Conservation (phyloP, 352 stramenopile species). For the Elongisporangium anandrum region DNA sequence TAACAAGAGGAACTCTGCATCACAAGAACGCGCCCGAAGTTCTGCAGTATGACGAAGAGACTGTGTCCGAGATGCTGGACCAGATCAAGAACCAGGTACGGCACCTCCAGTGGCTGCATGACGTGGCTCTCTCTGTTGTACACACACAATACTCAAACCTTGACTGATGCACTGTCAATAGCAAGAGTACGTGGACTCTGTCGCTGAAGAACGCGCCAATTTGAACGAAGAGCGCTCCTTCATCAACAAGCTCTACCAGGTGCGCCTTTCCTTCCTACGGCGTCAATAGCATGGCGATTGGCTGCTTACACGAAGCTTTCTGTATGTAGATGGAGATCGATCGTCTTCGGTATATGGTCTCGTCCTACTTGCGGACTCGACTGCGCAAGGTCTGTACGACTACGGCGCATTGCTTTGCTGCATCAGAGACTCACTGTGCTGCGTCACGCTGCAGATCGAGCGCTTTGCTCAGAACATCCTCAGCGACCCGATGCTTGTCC, state of each 20-base stretch:
- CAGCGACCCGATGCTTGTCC: slow-evolving; percentile 25
- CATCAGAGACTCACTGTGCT: neutral
- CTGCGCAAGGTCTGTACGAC: slow-evolving; percentile 46
- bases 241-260: slow-evolving; percentile 82
- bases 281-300: neutral
- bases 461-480: slow-evolving; percentile 67
- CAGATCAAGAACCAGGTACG: slow-evolving; percentile 77
- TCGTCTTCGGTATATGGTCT: slow-evolving; percentile 77
- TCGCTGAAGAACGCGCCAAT: slow-evolving; percentile 52
- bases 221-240: slow-evolving; percentile 79
- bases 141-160: neutral
- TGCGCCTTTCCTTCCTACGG: neutral
- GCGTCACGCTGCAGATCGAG: slow-evolving; percentile 46
- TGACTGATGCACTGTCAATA: slow-evolving; percentile 12
- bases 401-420: neutral
- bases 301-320: neutral
- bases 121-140: neutral
- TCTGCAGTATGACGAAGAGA: slow-evolving; percentile 69
- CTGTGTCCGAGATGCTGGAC: slow-evolving; percentile 79
- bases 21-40: slow-evolving; percentile 74
- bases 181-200: slow-evolving; percentile 83
- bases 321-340: slow-evolving; percentile 78
- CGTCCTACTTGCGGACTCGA: slow-evolving; percentile 75
- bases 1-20: neutral
- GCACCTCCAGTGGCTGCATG: slow-evolving; percentile 9